Evolutionary conservation across 345 rosid species (phyloP).

Genomic region (Chamaenerion angustifolium): DNA sequence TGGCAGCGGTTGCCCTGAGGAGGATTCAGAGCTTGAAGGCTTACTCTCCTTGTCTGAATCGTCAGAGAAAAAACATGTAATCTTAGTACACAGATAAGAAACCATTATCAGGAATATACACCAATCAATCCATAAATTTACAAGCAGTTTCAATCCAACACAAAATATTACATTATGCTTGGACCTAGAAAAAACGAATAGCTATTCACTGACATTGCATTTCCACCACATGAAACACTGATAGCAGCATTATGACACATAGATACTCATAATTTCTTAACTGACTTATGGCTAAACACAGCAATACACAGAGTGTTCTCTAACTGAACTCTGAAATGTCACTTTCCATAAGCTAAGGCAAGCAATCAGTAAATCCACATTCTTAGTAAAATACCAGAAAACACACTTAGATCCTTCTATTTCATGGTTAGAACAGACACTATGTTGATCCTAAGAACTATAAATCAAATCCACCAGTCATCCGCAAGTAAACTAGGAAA

Average conservation of each 20-base stretch:
- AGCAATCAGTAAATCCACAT: neutral
- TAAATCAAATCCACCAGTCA: neutral
- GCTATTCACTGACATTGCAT: too few species aligned
- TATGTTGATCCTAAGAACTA: neutral
- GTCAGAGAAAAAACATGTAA: constrained; percentile 18
- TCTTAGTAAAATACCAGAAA: neutral
- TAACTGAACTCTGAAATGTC: too few species aligned
- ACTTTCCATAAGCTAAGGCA: neutral
- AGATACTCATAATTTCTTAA: too few species aligned
- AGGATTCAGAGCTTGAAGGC: constrained; percentile 32
- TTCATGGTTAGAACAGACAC: too few species aligned
- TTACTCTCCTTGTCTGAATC: constrained; percentile 28
- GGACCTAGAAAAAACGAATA: too few species aligned
- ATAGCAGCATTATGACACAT: too few species aligned
- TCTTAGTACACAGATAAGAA: too few species aligned
- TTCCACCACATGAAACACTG: too few species aligned
- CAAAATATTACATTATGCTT: neutral
- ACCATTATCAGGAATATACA: too few species aligned
- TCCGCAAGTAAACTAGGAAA: neutral
- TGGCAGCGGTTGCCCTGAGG: constrained; percentile 35
- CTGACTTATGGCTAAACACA: neutral
- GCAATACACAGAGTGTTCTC: neutral
- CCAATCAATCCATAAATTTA: neutral
- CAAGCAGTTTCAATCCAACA: neutral
- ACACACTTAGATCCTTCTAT: neutral